Evolutionary conservation across 2,329 filamentous ascomycete genomes (phyloP), one percentile per base, ranked within the genome.

Genomic region (Cordyceps cateniannulata): DNA sequence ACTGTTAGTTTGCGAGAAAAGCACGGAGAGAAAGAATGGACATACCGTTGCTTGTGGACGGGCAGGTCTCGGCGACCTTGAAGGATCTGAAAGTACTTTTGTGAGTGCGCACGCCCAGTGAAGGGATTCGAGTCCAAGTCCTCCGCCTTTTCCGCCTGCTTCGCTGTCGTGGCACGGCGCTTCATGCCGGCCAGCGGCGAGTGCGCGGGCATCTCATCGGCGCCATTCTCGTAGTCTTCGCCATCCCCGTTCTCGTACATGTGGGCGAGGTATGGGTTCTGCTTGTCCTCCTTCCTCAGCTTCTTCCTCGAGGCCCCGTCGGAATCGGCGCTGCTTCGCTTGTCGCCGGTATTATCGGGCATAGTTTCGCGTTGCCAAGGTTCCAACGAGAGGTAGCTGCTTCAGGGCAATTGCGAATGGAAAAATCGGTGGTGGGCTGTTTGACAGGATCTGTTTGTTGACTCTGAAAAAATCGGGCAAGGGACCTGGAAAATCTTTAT

Each of bases 201-300:
- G 57, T 75, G 71, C 60, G 65, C 70, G 48, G 70, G 67, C 45
- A 68, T 65, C 62, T 60, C 58, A 62, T 67, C 65, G 40, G 71
- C 68, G 57, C 74, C 72, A 66, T 76, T 70, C 8, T 48, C 58
- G 58, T 48, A 32, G 60, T 68, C 74, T 66, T 74, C 77, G 72
- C 71, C 72, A 49, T 75, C 70, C 38, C 70, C 69, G 63, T 82
- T 77, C 64, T 87, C 81, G 75, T 93, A 86, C 85, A 89, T 89
- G 76, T 99, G 95, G 61, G 92, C 90, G 64, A 99, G 85, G 78
- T 99, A 98, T 1, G 90, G 91, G 73, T 98, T 98, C 71, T 83
- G 72, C 64, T 73, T 75, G 20, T 70, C 66, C 59, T 69, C 71
- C 32, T 65, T 64, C 42, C 70, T 70, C 16, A 66, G 65, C 68